Evolutionary conservation across 768 basidiomycete genomes (phyloP).

Genomic region (Pleurotus citrinopileatus): DNA sequence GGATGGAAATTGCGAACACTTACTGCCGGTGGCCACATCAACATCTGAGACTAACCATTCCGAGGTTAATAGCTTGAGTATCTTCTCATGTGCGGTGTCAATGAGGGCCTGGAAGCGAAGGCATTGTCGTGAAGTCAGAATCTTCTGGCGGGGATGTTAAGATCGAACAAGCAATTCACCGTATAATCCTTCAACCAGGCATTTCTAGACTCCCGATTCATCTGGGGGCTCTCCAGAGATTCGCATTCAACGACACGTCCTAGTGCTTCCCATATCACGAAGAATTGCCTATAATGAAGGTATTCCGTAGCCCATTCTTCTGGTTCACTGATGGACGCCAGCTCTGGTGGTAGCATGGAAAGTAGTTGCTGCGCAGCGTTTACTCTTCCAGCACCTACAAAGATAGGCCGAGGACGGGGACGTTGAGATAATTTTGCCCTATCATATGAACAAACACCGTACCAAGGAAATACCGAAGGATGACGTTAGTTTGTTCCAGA

Average conservation of each 20-base stretch:
- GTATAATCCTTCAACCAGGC: conserved; percentile 67
- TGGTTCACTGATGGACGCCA: conserved; percentile 59
- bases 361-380: conserved; percentile 62
- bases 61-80: conserved; percentile 67
- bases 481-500: conserved; percentile 82
- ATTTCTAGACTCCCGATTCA: conserved; percentile 54
- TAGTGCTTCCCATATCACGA: conserved; percentile 68
- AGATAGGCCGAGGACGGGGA: conserved; percentile 8
- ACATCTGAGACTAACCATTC: conserved; percentile 72
- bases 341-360: conserved; percentile 58
- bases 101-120: conserved; percentile 44
- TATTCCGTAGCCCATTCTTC: conserved; percentile 75
- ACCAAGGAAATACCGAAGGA: conserved; percentile 90
- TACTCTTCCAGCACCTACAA: conserved; percentile 68
- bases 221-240: conserved; percentile 50
- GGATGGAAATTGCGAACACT: conserved; percentile 14
- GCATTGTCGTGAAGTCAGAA: background rate
- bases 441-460: conserved; percentile 18
- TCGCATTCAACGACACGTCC: conserved; percentile 61
- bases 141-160: too few relatives aligned
- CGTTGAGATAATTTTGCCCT: background rate
- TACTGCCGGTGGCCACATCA: conserved; percentile 35
- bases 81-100: conserved; percentile 61
- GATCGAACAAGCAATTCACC: conserved; percentile 35
- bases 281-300: conserved; percentile 78